These are phyloP conservation scores for Cryptococcus maquisensis DNA, from an alignment of 1,284 basidiomycete species.

Conservation along the genomic window DNA sequence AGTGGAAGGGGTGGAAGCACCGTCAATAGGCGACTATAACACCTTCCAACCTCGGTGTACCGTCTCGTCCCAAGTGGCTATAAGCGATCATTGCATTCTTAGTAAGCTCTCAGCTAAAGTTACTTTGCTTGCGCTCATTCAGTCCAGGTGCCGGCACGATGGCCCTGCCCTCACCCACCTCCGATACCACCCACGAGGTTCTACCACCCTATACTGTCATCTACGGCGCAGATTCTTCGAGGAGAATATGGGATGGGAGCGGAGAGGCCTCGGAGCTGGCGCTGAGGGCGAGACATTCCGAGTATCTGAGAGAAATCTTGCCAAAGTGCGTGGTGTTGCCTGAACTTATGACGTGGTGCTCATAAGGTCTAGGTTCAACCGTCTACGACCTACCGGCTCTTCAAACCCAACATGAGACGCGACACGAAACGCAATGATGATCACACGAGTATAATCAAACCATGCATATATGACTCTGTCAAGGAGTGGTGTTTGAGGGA, in stretches of 20 bases:
- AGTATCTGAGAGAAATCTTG: constrained; percentile 83
- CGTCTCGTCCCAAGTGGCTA: constrained; percentile 70
- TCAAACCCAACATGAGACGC: too few species aligned
- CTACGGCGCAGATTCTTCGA: constrained; percentile 68
- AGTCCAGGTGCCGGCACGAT: constrained; percentile 13
- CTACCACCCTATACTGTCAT: constrained; percentile 82
- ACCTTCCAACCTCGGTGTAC: constrained; percentile 74
- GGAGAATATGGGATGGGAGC: constrained; percentile 76
- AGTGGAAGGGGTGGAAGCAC: constrained; percentile 70
- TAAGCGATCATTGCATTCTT: constrained; percentile 74
- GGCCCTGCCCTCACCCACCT: constrained; percentile 8
- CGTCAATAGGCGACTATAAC: constrained; percentile 75
- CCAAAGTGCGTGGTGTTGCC: constrained; percentile 59
- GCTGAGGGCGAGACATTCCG: constrained; percentile 77
- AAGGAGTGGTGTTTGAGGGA: too few species aligned
- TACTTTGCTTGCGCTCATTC: background rate
- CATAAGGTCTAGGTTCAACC: constrained; percentile 16
- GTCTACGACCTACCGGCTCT: constrained; percentile 8
- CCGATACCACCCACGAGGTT: constrained; percentile 55
- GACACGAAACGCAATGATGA: too few species aligned
- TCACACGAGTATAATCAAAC: too few species aligned
- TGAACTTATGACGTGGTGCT: constrained; percentile 1
- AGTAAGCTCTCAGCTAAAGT: constrained; percentile 59
- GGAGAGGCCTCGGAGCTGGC: constrained; percentile 79
- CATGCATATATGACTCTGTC: background rate